Percentiles rank a stretch among this genome's conserved stretches.
Conservation (phyloP, 306 rosid genomes). For the Ziziphus jujuba region DNA sequence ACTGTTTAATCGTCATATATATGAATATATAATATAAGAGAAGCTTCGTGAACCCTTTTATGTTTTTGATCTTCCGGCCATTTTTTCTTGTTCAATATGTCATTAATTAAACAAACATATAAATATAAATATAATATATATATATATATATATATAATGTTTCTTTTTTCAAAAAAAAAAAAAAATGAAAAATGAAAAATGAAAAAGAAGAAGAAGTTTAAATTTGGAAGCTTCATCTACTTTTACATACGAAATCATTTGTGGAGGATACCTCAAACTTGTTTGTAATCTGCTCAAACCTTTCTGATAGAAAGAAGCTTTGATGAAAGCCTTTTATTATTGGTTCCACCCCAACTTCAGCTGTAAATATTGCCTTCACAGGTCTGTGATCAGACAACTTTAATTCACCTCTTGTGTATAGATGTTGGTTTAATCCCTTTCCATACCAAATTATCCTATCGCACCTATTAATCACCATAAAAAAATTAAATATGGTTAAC, state of each 20-base stretch:
- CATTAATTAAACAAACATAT: background rate
- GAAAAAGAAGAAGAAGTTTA: no score
- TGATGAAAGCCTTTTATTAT: conserved; percentile 25
- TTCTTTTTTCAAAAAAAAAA: background rate
- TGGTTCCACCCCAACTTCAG: conserved; percentile 38
- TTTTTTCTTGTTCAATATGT: no score
- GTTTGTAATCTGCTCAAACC: conserved; percentile 41
- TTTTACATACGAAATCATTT: conserved; percentile 32
- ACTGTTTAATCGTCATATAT: conserved; percentile 44
- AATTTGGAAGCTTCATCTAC: conserved; percentile 41
- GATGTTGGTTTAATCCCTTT: conserved; percentile 59
- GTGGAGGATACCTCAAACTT: conserved; percentile 49
- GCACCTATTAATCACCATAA: conserved; percentile 48
- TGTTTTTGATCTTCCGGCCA: background rate
- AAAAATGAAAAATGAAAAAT: no score
- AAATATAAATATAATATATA: background rate
- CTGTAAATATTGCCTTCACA: conserved; percentile 63
- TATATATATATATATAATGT: background rate
- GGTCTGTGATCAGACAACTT: conserved; percentile 87
- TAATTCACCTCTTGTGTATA: conserved; percentile 64
- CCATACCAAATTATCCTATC: conserved; percentile 85
- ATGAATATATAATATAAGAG: conserved; percentile 4
- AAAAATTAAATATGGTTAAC: no score
- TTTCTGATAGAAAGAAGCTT: conserved; percentile 52
- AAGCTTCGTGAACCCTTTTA: background rate